Evolutionary conservation across 2,329 filamentous ascomycete genomes (phyloP).

Genomic region (Aspergillus brunneoviolaceus): DNA sequence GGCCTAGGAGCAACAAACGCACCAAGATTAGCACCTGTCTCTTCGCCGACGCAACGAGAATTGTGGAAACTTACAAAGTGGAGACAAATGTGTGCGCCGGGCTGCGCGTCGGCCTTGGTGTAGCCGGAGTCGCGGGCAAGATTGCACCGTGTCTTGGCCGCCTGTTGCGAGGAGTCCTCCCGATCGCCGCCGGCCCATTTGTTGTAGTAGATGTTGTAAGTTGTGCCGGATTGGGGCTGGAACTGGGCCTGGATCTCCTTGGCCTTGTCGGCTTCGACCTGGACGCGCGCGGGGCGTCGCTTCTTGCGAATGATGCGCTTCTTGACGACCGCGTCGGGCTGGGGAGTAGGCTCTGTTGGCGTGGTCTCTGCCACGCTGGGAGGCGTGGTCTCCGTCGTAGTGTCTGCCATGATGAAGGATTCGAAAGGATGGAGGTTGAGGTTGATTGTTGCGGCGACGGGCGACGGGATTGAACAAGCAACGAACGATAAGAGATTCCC

Average conservation of each 20-base stretch:
- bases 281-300: slow-evolving; percentile 81
- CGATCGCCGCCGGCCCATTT: slow-evolving; percentile 96
- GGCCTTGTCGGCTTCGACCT: slow-evolving; percentile 82
- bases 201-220: slow-evolving; percentile 99
- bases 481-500: background rate
- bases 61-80: slow-evolving; percentile 61
- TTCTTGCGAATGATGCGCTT: slow-evolving; percentile 75
- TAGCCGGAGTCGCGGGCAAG: slow-evolving; percentile 76
- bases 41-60: background rate
- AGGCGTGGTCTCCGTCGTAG: background rate
- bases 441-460: background rate
- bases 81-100: slow-evolving; percentile 87
- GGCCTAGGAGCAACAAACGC: slow-evolving; percentile 30
- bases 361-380: background rate
- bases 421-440: background rate
- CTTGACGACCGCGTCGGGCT: background rate
- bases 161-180: slow-evolving; percentile 84
- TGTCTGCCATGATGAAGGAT: background rate
- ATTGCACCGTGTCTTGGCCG: slow-evolving; percentile 83
- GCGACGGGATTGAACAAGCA: background rate
- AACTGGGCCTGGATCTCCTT: slow-evolving; percentile 80
- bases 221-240: slow-evolving; percentile 87
- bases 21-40: background rate
- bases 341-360: background rate
- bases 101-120: slow-evolving; percentile 72